These are phyloP conservation scores for Annona squamosa DNA, from an alignment of 164 flowering plant species.

Conservation along the genomic window DNA sequence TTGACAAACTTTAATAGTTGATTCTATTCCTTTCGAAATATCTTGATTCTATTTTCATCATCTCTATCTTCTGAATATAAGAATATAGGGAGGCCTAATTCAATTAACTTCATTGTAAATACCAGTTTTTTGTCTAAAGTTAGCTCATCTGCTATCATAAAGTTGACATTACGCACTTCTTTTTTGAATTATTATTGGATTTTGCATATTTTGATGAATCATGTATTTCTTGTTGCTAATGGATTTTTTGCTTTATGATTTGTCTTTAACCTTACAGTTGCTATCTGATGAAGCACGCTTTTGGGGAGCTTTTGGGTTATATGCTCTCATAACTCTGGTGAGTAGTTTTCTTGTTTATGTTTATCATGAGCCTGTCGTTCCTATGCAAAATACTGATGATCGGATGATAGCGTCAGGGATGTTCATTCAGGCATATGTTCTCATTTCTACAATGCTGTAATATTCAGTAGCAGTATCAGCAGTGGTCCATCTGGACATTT, in stretches of 20 bases:
- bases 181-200: too few species aligned
- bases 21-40: too few species aligned
- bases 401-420: not conserved
- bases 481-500: too few species aligned
- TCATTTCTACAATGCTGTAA: not conserved
- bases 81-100: too few species aligned
- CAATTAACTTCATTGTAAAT: too few species aligned
- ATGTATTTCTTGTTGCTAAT: not conserved
- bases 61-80: too few species aligned
- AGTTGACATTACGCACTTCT: too few species aligned
- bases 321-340: slow-evolving; percentile 73
- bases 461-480: not conserved
- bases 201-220: not conserved
- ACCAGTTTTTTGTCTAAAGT: too few species aligned
- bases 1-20: too few species aligned
- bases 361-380: not conserved
- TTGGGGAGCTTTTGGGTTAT: slow-evolving; percentile 96
- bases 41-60: too few species aligned
- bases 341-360: slow-evolving; percentile 14
- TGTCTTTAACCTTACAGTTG: slow-evolving; percentile 36
- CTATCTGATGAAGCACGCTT: slow-evolving; percentile 68
- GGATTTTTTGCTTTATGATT: slow-evolving; percentile 5
- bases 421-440: not conserved
- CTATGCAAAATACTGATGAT: not conserved
- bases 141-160: too few species aligned